Percentiles rank a stretch among this genome's conserved stretches.
Conservation (phyloP, 208 protist species). For the Naegleria lovaniensis region DNA sequence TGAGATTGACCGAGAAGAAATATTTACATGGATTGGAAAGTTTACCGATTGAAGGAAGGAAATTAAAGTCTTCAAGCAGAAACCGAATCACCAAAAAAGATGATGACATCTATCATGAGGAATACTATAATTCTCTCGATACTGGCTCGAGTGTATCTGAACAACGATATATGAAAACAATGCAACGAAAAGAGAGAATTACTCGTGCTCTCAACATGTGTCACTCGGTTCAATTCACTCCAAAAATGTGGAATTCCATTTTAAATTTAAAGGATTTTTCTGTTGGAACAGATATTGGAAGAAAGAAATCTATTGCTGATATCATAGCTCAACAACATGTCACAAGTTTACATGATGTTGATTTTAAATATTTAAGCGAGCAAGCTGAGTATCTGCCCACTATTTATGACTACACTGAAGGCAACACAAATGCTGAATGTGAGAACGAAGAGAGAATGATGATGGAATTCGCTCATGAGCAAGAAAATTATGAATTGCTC, state of each 20-base stretch:
- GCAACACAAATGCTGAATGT: neutral
- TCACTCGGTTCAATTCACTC: neutral
- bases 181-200: neutral
- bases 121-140: neutral
- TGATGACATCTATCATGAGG: neutral
- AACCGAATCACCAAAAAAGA: neutral
- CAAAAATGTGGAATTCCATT: neutral
- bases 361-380: constrained; percentile 8
- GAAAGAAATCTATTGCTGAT: neutral
- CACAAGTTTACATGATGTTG: constrained; percentile 23
- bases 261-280: constrained; percentile 8
- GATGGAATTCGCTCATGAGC: neutral
- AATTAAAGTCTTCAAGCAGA: neutral
- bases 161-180: neutral
- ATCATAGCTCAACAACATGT: constrained; percentile 28
- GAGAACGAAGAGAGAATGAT: neutral
- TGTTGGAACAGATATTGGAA: constrained; percentile 1
- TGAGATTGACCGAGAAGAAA: constrained; percentile 45
- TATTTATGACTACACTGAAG: neutral
- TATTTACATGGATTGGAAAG: neutral
- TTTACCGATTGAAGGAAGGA: neutral
- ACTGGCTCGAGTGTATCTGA: neutral
- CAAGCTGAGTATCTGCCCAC: neutral
- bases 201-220: neutral
- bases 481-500: neutral